Base-by-base conservation (phyloP, 352 stramenopile genomes). In the Globisporangium parvum region DNA sequence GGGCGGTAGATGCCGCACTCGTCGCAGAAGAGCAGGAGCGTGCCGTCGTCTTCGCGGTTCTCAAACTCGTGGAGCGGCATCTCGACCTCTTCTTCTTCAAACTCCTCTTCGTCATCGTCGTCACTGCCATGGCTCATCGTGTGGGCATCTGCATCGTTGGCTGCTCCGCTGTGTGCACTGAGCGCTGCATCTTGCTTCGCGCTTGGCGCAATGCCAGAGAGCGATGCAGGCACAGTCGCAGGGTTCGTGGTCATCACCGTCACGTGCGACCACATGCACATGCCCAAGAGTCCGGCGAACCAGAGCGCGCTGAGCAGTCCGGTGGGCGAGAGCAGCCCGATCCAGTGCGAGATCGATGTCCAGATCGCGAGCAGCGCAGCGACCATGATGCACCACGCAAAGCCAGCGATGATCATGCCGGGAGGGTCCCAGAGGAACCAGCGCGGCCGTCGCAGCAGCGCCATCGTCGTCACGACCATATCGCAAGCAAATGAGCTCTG, bases 191-290 rank as follows among this genome's bases (percentile, higher is more conserved):
- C 33, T 12, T 53, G 51, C 6, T 35, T 41, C 15, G 51, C 51
- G 20, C 33, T 41, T 8, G 60, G 49, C n/a, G 55, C 10, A 18
- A 64, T 47, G 1, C 61, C 66, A 20, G 68, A 66, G 6, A 76
- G 68, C 39, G 69, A 72, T 24, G 51, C 70, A 2, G 81, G 84
- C 18, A 92, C 78, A 2, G 72, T 78, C n/a, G 78, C 85, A 8
- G 85, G 85, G 47, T 94, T 83, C 12, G 69, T 91, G 1, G 77
- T 94, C 66, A 91, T 82, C 57, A 88, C 77, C 35, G 75, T 71
- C 18, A 71, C 51, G 63, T 92, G 82, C 17, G 66, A 75, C 79
- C 79, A 90, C 57, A 88, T 75, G 55, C 76, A 87, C 76, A 92
- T 87, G 44, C 51, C 64, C 23, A 92, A 63, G n/a, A 85, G 75